These are phyloP conservation scores for Funneliformis mosseae DNA, from an alignment of 192 early-diverging fungal genomes.

Conservation along the genomic window DNA sequence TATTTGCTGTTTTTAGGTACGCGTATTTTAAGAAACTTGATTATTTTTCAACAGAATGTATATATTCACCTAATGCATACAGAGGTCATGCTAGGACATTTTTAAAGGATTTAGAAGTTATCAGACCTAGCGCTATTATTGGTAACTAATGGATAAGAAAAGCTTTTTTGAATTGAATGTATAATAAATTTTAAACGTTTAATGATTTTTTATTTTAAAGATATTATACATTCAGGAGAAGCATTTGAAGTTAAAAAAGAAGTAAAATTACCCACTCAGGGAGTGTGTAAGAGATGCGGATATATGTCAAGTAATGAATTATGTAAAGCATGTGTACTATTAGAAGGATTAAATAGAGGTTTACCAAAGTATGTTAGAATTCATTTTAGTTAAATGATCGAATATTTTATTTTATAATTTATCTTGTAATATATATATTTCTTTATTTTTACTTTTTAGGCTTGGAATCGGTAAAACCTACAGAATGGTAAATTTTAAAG, in stretches of 20 bases:
- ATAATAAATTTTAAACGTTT: not conserved
- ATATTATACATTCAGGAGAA: conserved; percentile 96
- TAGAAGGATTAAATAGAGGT: conserved; percentile 92
- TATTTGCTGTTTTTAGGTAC: conserved; percentile 48
- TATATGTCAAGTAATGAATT: conserved; percentile 91
- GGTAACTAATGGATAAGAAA: conserved; percentile 45
- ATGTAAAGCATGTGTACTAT: conserved; percentile 92
- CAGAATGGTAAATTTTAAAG: conserved; percentile 10
- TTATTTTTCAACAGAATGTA: conserved; percentile 99
- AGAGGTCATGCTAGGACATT: conserved; percentile 93
- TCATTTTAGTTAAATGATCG: not conserved
- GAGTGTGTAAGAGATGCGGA: conserved; percentile 85
- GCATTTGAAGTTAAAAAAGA: conserved; percentile 70
- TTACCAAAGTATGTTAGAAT: conserved; percentile 58
- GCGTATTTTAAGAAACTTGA: conserved; percentile 96
- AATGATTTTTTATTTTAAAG: conserved; percentile 47
- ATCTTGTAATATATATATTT: no score
- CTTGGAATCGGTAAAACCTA: conserved; percentile 33
- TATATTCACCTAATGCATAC: conserved; percentile 97
- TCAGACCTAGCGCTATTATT: conserved; percentile 87
- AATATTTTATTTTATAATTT: not conserved
- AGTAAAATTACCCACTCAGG: conserved; percentile 63
- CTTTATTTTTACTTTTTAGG: not conserved
- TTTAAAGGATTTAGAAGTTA: conserved; percentile 91
- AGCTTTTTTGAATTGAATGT: not conserved